These are phyloP conservation scores for Pontederia crassipes DNA, from an alignment of 176 grass and related monocot genomes.

Conservation along the genomic window DNA sequence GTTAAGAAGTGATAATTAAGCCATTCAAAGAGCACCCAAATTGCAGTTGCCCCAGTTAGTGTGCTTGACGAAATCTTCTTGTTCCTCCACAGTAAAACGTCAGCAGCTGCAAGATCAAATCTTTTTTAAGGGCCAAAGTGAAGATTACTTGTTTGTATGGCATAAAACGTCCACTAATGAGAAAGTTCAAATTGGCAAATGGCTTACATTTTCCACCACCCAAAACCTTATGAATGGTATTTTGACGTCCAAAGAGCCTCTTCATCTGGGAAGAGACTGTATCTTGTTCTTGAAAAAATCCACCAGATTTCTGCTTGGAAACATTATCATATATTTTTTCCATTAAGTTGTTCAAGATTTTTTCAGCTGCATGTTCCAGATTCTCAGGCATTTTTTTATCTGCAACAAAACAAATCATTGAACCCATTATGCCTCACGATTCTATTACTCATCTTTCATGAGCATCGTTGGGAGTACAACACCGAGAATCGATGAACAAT, in stretches of 20 bases:
- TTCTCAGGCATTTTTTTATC: slow-evolving; percentile 36
- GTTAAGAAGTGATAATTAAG: slow-evolving; percentile 73
- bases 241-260: slow-evolving; percentile 37
- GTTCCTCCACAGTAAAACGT: slow-evolving; percentile 87
- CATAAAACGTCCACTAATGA: not conserved
- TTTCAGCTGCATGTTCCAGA: slow-evolving; percentile 27
- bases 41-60: slow-evolving; percentile 48
- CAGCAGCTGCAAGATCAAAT: slow-evolving; percentile 39
- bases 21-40: slow-evolving; percentile 87
- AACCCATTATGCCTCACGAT: too few species aligned
- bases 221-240: slow-evolving; percentile 45
- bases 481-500: too few species aligned
- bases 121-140: not conserved
- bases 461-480: too few species aligned
- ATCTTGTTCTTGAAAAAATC: slow-evolving; percentile 29
- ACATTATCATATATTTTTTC: slow-evolving; percentile 46
- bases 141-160: not conserved
- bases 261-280: slow-evolving; percentile 34
- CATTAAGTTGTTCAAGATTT: slow-evolving; percentile 44
- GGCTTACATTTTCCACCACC: slow-evolving; percentile 63
- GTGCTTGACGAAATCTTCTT: slow-evolving; percentile 85
- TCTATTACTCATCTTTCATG: too few species aligned
- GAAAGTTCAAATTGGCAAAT: slow-evolving; percentile 12
- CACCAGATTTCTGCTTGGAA: slow-evolving; percentile 37
- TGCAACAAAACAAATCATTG: too few species aligned